These are phyloP conservation scores for Oryza meyeriana DNA, from an alignment of 176 grass and related monocot species.

Conservation along the genomic window DNA sequence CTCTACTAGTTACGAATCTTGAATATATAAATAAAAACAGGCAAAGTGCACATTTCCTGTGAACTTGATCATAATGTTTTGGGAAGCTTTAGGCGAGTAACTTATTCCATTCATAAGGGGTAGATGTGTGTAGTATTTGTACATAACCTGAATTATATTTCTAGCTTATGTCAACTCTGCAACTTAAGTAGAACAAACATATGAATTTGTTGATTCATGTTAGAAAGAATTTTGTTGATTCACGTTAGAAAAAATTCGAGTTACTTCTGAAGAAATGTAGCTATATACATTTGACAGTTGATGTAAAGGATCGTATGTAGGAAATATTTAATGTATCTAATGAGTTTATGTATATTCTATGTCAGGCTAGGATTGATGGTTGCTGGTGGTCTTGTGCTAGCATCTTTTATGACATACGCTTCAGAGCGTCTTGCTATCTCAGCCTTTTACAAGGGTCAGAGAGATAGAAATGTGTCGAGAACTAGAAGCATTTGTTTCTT, in stretches of 20 bases:
- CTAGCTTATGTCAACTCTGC: not conserved
- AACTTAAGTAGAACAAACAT: not conserved
- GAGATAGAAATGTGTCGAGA: slow-evolving; percentile 42
- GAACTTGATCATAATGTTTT: slow-evolving; percentile 3
- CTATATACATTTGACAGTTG: not conserved
- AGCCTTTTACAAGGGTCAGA: slow-evolving; percentile 66
- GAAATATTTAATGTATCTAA: not conserved
- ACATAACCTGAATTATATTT: not conserved
- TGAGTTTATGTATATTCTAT: slow-evolving; percentile 22
- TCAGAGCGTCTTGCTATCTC: slow-evolving; percentile 64
- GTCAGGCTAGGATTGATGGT: slow-evolving; percentile 77
- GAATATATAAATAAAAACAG: not conserved
- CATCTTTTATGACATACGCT: slow-evolving; percentile 69
- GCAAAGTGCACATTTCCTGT: not conserved
- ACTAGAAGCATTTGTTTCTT: slow-evolving; percentile 46
- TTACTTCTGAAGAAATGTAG: not conserved
- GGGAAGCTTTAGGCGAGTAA: not conserved
- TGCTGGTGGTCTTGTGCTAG: slow-evolving; percentile 49
- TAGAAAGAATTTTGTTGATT: not conserved
- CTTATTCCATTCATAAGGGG: not conserved
- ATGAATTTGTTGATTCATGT: not conserved
- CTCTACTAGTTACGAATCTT: not conserved
- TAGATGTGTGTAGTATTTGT: not conserved
- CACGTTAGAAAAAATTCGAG: not conserved
- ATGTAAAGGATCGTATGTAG: not conserved